These are phyloP conservation scores for Fusarium verrucosum DNA, from an alignment of 2,329 filamentous ascomycete species.

Conservation along the genomic window DNA sequence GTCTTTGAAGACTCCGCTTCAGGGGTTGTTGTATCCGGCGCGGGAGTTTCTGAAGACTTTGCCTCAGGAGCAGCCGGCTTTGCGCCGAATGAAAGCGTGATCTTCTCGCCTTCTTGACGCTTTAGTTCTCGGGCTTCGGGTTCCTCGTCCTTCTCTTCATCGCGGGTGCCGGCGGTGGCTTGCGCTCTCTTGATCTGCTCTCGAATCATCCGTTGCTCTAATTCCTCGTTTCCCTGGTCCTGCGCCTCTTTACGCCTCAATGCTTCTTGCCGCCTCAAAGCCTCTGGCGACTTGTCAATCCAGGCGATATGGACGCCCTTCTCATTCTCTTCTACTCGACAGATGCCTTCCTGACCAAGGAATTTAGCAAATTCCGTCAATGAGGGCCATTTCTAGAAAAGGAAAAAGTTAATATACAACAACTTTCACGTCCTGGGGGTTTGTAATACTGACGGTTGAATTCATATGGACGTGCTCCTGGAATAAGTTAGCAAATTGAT, in stretches of 20 bases:
- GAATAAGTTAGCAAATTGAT: background rate
- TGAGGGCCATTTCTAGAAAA: background rate
- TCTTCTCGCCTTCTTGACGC: constrained; percentile 76
- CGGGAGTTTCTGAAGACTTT: constrained; percentile 30
- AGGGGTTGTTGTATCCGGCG: constrained; percentile 11
- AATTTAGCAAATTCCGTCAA: constrained; percentile 91
- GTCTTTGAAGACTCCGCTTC: constrained; percentile 17
- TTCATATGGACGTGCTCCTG: constrained; percentile 83
- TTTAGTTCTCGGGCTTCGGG: constrained; percentile 60
- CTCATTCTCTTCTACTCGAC: constrained; percentile 85
- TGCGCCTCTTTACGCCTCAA: constrained; percentile 84
- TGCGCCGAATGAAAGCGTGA: constrained; percentile 73
- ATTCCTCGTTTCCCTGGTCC: constrained; percentile 89
- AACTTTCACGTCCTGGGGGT: background rate
- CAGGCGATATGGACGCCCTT: constrained; percentile 89
- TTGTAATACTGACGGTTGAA: background rate
- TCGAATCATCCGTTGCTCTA: constrained; percentile 82
- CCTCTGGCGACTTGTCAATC: constrained; percentile 92
- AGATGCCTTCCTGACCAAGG: constrained; percentile 86
- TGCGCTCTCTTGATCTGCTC: constrained; percentile 85
- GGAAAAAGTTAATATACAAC: background rate
- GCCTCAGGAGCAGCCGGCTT: constrained; percentile 46
- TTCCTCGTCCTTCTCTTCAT: constrained; percentile 53
- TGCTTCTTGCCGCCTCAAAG: constrained; percentile 80
- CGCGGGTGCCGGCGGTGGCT: constrained; percentile 56